Conservation (phyloP, 768 basidiomycete species). For the Dioszegia hungarica region DNA sequence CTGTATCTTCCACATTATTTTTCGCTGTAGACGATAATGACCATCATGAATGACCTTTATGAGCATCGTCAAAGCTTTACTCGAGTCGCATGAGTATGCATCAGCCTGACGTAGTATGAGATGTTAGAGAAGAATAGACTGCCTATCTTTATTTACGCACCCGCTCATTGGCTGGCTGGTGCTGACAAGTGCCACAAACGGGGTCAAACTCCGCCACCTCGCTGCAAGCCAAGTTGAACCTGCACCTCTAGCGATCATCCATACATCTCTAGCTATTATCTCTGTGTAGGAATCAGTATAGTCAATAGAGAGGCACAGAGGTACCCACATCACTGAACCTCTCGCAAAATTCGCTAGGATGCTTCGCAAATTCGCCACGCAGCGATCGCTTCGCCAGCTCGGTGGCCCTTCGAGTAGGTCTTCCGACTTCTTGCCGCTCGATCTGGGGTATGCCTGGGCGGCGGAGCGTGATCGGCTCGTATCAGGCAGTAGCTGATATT, state of each 20-base stretch:
- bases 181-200: background rate
- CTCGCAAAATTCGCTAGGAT: too few relatives aligned
- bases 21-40: background rate
- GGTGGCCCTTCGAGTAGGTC: conserved; percentile 10
- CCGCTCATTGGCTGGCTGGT: background rate
- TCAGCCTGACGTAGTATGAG: too few relatives aligned
- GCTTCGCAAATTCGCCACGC: conserved; percentile 10
- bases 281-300: background rate
- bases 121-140: too few relatives aligned
- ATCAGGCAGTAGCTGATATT: conserved; percentile 2
- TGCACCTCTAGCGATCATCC: background rate
- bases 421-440: background rate
- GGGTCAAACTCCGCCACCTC: background rate
- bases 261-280: background rate
- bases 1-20: background rate
- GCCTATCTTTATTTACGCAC: background rate
- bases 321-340: too few relatives aligned
- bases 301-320: background rate
- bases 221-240: background rate
- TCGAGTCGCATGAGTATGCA: too few relatives aligned
- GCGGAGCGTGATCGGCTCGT: too few relatives aligned
- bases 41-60: background rate
- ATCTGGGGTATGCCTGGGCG: background rate
- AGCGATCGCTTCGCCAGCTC: conserved; percentile 3
- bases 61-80: too few relatives aligned